A percentile compares a stretch with the other conserved stretches of the same genome.
These are phyloP conservation scores for Erigeron canadensis DNA, from an alignment of 129 eudicot species.

Conservation along the genomic window DNA sequence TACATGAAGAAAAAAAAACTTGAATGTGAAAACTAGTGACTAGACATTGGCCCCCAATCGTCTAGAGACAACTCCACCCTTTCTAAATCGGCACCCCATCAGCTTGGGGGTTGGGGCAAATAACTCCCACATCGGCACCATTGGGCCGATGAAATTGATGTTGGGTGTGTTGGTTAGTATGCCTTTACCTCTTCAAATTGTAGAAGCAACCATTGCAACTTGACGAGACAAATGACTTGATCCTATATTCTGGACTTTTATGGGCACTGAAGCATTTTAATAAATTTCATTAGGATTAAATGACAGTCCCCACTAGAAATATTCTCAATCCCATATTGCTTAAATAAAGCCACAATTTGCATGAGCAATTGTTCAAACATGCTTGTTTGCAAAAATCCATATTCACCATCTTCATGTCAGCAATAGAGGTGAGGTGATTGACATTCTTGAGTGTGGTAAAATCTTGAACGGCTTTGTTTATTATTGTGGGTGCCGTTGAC, in stretches of 20 bases:
- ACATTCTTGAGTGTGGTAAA: slow-evolving; percentile 20
- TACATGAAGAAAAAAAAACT: too few relatives aligned
- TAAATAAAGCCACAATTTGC: slow-evolving; percentile 40
- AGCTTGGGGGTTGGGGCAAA: too few relatives aligned
- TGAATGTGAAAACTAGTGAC: too few relatives aligned
- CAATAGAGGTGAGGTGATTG: not conserved
- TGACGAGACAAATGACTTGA: not conserved
- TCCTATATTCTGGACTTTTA: slow-evolving; percentile 34
- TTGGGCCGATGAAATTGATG: too few relatives aligned
- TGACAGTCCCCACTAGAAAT: slow-evolving; percentile 5
- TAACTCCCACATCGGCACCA: too few relatives aligned
- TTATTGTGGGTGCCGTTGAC: not conserved
- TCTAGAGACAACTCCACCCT: too few relatives aligned
- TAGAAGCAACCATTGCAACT: not conserved
- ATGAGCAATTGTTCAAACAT: slow-evolving; percentile 37
- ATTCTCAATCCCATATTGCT: not conserved
- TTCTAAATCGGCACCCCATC: too few relatives aligned
- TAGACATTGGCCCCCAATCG: too few relatives aligned
- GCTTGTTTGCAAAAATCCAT: slow-evolving; percentile 34
- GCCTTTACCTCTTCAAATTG: not conserved
- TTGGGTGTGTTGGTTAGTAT: too few relatives aligned
- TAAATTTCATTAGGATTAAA: not conserved
- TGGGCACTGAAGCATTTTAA: slow-evolving; percentile 18
- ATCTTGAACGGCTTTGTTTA: slow-evolving; percentile 5
- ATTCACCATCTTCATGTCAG: not conserved